Base-by-base conservation (phyloP, 805 yeast species). In the Candida dajiaensis region DNA sequence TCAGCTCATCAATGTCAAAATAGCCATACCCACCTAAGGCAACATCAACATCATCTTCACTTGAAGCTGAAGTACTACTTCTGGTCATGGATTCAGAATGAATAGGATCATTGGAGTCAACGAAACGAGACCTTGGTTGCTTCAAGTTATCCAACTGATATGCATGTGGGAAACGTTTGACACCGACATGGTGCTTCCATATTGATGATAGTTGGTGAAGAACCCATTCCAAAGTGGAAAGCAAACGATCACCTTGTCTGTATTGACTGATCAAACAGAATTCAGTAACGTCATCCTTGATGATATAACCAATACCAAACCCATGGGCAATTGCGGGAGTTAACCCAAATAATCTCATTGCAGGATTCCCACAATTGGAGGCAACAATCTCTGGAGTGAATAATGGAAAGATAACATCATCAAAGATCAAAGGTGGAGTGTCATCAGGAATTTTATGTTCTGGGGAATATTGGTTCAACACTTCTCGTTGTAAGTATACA, bases 281-380 rank as follows among this genome's bases (percentile, higher is more conserved):
- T 26, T 86, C 81, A 33, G 89, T 83, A 37, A 80, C 79, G 58
- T 89, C 94, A 46, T 77, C 80, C 62, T 89, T 90, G 55, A 89
- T 82, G 51, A 89, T 87, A 61, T 89, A 89, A 2, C 96, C 97
- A 21, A 89, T 73, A n/a, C 96, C 97, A 65, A 84, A 89, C 0
- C 97, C 97, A 57, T 85, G 89, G 40, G 89, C 81, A 18, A 81
- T 74, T 1, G 90, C 94, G 2, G 97, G 97, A 0, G 96, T 92
- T 48, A 89, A 81, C 2, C 97, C 97, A 69, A 89, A 89, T 29
- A 86, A 70, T 44, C 83, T 81, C 58, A 89, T 76, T 1, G 97
- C 88, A 11, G 95, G 89, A 62, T 89, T 89, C 19, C 97, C 97
- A 69, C 97, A 89, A 65, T 89, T 89, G 28, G 89, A 79, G 3